A percentile compares a stretch with the other conserved stretches of the same genome.
These are phyloP conservation scores for Blastocystis sp. DNA, from an alignment of 352 stramenopile genomes.

Conservation along the genomic window DNA sequence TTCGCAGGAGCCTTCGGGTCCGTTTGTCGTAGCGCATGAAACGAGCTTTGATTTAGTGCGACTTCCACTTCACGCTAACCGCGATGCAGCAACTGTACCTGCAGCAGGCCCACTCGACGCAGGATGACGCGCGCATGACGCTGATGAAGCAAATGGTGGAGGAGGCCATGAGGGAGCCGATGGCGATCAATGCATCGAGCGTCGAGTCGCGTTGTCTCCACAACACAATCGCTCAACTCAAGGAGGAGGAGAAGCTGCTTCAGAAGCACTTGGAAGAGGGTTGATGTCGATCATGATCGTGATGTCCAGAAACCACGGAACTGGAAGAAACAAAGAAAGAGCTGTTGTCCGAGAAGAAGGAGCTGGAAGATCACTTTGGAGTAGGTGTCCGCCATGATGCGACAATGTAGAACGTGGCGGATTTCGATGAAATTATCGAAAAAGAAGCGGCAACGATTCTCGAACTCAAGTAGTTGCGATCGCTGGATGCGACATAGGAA, in stretches of 20 bases:
- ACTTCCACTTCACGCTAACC: slow-evolving; percentile 53
- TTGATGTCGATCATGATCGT: background rate
- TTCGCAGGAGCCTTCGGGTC: background rate
- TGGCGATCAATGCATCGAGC: slow-evolving; percentile 11
- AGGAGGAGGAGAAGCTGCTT: background rate
- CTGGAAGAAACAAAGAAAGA: background rate
- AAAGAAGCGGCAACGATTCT: background rate
- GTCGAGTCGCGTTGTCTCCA: slow-evolving; percentile 14
- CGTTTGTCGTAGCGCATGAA: background rate
- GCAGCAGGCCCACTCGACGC: slow-evolving; percentile 34
- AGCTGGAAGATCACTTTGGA: background rate
- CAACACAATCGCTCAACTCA: slow-evolving; percentile 20
- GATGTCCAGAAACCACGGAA: background rate
- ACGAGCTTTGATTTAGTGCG: background rate
- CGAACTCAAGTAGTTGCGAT: background rate
- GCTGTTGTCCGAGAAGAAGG: background rate
- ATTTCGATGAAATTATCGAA: background rate
- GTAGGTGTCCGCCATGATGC: background rate
- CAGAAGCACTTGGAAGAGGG: background rate
- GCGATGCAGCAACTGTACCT: slow-evolving; percentile 46
- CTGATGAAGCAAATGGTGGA: slow-evolving; percentile 52
- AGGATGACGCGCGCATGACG: slow-evolving; percentile 37
- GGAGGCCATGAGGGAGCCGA: slow-evolving; percentile 14
- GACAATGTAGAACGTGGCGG: slow-evolving; percentile 14
- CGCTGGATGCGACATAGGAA: background rate